phyloP scores from a whole-genome alignment of 305 asterid species.

The Fraxinus angustifolia region DNA sequence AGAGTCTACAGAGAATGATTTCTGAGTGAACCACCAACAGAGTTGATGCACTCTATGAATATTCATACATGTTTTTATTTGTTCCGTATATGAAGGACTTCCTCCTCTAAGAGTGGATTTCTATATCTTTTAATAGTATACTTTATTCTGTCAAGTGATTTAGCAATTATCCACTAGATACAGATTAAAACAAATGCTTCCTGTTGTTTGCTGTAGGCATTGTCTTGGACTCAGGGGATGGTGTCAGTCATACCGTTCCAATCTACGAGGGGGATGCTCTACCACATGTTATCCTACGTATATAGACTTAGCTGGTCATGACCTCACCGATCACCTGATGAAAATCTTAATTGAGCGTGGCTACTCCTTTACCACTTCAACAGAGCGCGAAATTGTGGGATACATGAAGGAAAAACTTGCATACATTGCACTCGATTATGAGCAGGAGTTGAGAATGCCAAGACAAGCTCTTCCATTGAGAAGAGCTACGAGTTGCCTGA shows the following conservation, averaged over 20 bases:
- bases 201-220: slow-evolving; percentile 13
- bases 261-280: slow-evolving; percentile 27
- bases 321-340: slow-evolving; percentile 27
- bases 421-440: slow-evolving; percentile 32
- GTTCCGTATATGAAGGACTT: neutral
- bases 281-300: slow-evolving; percentile 29
- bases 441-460: slow-evolving; percentile 24
- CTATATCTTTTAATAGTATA: neutral
- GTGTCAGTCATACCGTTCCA: slow-evolving; percentile 33
- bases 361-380: slow-evolving; percentile 23
- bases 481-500: slow-evolving; percentile 24
- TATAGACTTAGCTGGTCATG: slow-evolving; percentile 28
- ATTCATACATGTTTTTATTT: neutral
- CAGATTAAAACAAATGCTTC: neutral
- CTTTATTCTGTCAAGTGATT: neutral
- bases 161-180: neutral
- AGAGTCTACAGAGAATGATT: neutral
- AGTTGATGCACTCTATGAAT: neutral
- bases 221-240: slow-evolving; percentile 31
- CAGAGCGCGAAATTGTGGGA: slow-evolving; percentile 27
- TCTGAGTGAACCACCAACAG: neutral
- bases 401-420: slow-evolving; percentile 29
- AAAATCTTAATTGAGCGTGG: slow-evolving; percentile 28
- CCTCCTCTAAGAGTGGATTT: neutral
- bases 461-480: slow-evolving; percentile 22